A percentile compares a stretch with the other conserved stretches of the same genome.
Conservation (phyloP, 768 basidiomycete species). For the Pleurotus citrinopileatus region DNA sequence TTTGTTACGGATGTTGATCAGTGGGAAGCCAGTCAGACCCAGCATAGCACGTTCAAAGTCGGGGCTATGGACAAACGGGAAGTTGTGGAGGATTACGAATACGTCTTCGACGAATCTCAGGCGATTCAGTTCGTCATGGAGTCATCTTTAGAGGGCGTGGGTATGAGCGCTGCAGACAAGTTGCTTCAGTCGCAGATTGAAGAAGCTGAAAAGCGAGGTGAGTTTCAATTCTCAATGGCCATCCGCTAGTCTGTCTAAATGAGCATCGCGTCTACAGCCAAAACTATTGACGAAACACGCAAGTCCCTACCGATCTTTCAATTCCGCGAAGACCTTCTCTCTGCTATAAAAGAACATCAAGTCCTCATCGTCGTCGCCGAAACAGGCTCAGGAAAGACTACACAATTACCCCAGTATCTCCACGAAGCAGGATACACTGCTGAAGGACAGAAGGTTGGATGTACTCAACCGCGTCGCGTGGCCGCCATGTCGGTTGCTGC, state of each 20-base stretch:
- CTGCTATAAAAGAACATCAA: slow-evolving; percentile 88
- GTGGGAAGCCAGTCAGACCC: slow-evolving; percentile 93
- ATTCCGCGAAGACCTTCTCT: slow-evolving; percentile 84
- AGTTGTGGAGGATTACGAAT: slow-evolving; percentile 86
- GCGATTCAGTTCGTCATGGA: slow-evolving; percentile 96
- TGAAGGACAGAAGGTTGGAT: slow-evolving; percentile 85
- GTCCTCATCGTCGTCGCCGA: slow-evolving; percentile 98
- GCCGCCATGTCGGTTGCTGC: slow-evolving; percentile 99
- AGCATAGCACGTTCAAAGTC: slow-evolving; percentile 83
- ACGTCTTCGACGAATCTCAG: slow-evolving; percentile 97
- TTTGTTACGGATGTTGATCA: slow-evolving; percentile 97
- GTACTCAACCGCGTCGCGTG: slow-evolving; percentile 97
- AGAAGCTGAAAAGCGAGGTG: slow-evolving; percentile 87
- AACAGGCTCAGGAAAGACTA: slow-evolving; percentile 98
- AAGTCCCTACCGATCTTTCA: slow-evolving; percentile 91
- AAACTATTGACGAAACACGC: slow-evolving; percentile 89
- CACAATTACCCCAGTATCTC: slow-evolving; percentile 96
- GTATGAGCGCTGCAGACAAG: slow-evolving; percentile 81
- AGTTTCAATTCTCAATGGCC: slow-evolving; percentile 19
- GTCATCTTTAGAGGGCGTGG: slow-evolving; percentile 61
- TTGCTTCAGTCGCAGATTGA: slow-evolving; percentile 86
- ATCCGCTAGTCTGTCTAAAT: neutral
- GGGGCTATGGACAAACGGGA: slow-evolving; percentile 91
- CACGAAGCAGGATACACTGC: slow-evolving; percentile 96
- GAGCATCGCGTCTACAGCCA: slow-evolving; percentile 43